Evolutionary conservation across 2,329 filamentous ascomycete species (phyloP), one percentile per base, ranked within the genome.

Genomic region (Clonostachys byssicola): DNA sequence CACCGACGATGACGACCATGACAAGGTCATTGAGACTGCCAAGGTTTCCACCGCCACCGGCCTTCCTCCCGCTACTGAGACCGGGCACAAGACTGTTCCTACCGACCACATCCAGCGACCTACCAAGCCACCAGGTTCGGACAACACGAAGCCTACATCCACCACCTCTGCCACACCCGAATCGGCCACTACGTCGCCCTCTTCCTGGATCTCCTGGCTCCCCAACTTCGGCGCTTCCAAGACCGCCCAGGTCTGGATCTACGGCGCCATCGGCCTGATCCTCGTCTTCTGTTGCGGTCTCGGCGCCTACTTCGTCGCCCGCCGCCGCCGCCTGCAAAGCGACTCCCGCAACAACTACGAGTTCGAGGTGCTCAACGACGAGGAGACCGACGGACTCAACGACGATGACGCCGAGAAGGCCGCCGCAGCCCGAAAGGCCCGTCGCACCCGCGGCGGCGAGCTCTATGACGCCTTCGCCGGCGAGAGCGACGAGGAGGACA

Each of bases 381-480:
- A 90, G 17, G 91, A 95, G 56, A 74, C 77, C 14, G 74, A 84
- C 55, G 75, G 77, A 30, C 63, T 82, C 5, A 72, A 71, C 46
- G 61, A 67, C 8, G 14, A 39, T 12, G 57, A 58, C 49, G 69
- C 63, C 44, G 72, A 72, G 63, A 78, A 70, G 68, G 59, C 60
- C 50, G 63, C 47, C 51, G 65, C 66, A 49, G 66, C 73, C 9
- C 59, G 58, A 23, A 61, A 66, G 54, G 57, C 70, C 16, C 72
- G 73, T 48, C 75, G 79, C 54, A 75, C 77, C 45, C 67, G 89
- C 17, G 94, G 90, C 3, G 91, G 92, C 30, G 92, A 97, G 71
- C 72, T 99, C 41, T 99, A 99, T 64, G 94, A 99, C 73, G 94
- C 94, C 5, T 99, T 99, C 75, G 94, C 94, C 0, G 92, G 89